Evolutionary conservation across 2,329 filamentous ascomycete genomes (phyloP), one percentile per base, ranked within the genome.

Genomic region (Penicillium sp.): DNA sequence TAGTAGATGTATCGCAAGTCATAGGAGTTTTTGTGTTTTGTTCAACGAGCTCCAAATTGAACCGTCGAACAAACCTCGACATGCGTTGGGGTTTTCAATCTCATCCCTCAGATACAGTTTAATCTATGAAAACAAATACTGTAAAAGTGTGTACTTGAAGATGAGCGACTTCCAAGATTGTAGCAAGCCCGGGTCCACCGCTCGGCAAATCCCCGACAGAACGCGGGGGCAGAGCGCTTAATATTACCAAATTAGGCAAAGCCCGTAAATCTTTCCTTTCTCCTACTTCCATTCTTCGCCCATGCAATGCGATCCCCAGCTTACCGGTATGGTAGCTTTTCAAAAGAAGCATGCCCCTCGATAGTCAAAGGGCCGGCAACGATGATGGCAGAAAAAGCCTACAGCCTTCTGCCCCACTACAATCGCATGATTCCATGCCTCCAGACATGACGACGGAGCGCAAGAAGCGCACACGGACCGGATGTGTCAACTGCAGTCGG

Each of bases 401-500:
- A n/a, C 36, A 52, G n/a, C 1, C 6, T 16, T 36, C 31, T 6
- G 24, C 24, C 27, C 31, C 40, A 22, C 45, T 52, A 24, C 36
- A 56, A 22, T 22, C 46, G n/a, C 53, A 53, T 18, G 52, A 43
- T 31, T 27, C 34, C 4, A 56, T 27, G 9, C 27, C 31, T 11
- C 18, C 29, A 16, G 21, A 40, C 9, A 36, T 31, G n/a, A 31
- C 38, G 6, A 24, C 42, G 18, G 58, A 55, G 43, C 56, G 54
- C 14, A 61, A 58, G 52, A 60, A 63, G 38, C 63, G 69, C 27
- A 71, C 68, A 4, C 60, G 69, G 47, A 69, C 64, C 2, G 70
- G 70, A 1, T 73, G 68, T 57, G 47, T 69, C 24, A 68, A 67
- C 49, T 72, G 69, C 60, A 67, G 68, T 58, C 69, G 66, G 18